Percentiles rank a stretch among this genome's conserved stretches.
Evolutionary conservation across 2,329 filamentous ascomycete species (phyloP).

Genomic region (Phialocephala subalpina): DNA sequence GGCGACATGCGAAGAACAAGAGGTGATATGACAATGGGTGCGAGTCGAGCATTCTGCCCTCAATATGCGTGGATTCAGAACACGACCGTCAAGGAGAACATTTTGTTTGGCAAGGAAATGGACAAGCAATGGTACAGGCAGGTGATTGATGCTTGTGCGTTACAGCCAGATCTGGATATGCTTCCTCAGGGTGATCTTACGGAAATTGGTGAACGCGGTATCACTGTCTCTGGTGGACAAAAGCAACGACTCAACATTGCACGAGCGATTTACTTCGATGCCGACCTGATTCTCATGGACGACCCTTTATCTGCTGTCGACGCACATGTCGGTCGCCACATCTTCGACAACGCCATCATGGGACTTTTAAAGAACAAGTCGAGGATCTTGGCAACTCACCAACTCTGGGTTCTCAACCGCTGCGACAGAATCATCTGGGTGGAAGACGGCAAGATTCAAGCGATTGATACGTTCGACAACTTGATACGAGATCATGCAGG

Average conservation of each 20-base stretch:
- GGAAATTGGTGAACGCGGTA: slow-evolving; percentile 94
- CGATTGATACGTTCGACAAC: slow-evolving; percentile 88
- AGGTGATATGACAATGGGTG: slow-evolving; percentile 78
- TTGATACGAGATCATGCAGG: slow-evolving; percentile 80
- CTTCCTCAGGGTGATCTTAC: slow-evolving; percentile 88
- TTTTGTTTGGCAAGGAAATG: slow-evolving; percentile 84
- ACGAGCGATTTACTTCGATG: slow-evolving; percentile 75
- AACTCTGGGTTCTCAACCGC: slow-evolving; percentile 88
- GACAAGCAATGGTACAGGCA: slow-evolving; percentile 76
- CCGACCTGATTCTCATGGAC: slow-evolving; percentile 74
- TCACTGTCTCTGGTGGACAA: slow-evolving; percentile 94
- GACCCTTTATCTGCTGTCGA: slow-evolving; percentile 75
- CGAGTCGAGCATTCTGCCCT: slow-evolving; percentile 87
- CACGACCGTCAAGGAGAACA: slow-evolving; percentile 85
- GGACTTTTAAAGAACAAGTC: slow-evolving; percentile 90
- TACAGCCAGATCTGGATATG: slow-evolving; percentile 89
- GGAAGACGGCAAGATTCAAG: slow-evolving; percentile 83
- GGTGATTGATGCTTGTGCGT: slow-evolving; percentile 75
- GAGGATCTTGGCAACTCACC: slow-evolving; percentile 91
- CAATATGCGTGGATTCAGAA: slow-evolving; percentile 99
- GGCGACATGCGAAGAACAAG: slow-evolving; percentile 90
- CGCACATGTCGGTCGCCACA: slow-evolving; percentile 74
- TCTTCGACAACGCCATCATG: slow-evolving; percentile 94
- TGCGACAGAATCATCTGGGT: slow-evolving; percentile 96
- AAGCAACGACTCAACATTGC: slow-evolving; percentile 97